Base-by-base conservation (phyloP, 805 yeast species). In the Lipomyces yamadae region DNA sequence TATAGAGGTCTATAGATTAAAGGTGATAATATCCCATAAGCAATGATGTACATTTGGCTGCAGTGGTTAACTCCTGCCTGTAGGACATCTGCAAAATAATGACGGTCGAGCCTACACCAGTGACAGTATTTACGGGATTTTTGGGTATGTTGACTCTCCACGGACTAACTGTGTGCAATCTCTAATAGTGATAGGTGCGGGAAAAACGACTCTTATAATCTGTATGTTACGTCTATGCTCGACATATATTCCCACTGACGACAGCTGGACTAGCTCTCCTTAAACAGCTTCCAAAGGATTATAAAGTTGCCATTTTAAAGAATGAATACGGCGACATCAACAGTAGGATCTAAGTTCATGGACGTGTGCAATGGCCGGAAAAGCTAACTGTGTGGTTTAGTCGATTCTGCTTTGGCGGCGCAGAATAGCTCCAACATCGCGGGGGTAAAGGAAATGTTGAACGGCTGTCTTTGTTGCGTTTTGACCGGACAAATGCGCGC, bases 321-420 rank as follows among this genome's bases (percentile, higher is more conserved):
- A 70, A 70, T 54, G 72, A 70, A 39, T 70, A 69, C 37, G 72
- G 72, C 29, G 72, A 70, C 37, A 70, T 70, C 18, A 65, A 66
- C 35, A 60, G 71, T 68, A 55, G 8, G 45, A 37, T n/a, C 6
- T 2, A 7, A 33, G 15, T 48, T 10, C 11, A 11, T 32, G 29
- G 35, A 11, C 59, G 5, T 39, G 54, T 1, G 4, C 32, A 24
- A 24, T 8, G 3, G 55, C 13, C 13, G 4, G 34, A 34, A 52
- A 52, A 10, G 30, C 34, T 63, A 45, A 39, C 54, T 24, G 8
- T 11, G n/a, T 4, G 11, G 29, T 15, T 42, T 42, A 69, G 72
- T 70, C 55, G 72, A 70, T 57, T 64, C 70, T 3, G 68, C 66
- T 10, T 60, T 70, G 24, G 72, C 72, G 11, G 30, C 66, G 15